Base-by-base conservation (phyloP, 2,329 filamentous ascomycete species). In the Fragosphaeria purpurea region DNA sequence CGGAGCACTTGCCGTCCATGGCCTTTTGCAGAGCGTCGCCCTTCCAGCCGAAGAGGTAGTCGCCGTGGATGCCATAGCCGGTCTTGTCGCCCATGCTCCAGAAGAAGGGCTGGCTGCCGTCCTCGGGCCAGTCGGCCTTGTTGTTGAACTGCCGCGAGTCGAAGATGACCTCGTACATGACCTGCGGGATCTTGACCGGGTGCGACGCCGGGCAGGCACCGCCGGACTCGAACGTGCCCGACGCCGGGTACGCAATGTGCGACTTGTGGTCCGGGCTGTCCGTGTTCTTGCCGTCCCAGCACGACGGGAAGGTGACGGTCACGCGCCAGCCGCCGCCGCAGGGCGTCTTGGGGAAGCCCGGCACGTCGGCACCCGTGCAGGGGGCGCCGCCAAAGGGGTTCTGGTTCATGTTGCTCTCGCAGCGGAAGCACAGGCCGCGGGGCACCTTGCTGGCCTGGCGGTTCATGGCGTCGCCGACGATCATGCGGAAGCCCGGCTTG, bases 281-380 rank as follows among this genome's bases (percentile, higher is more conserved):
- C 12, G 70, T 62, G 54, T 70, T 69, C 53, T 62, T 62, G 44
- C 70, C 70, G 50, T 72, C 67, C 69, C 70, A 72, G 62, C 70
- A 72, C 22, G 51, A 53, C 13, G 65, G 65, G 57, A 71, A 71
- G 42, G 68, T 65, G 44, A 70, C 61, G 12, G 68, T 66, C 2
- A 67, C 65, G 61, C 70, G 67, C 51, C 70, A 70, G 32, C 69
- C 68, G 9, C 65, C 65, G 10, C 61, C 59, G 50, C 69, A 71
- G 6, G 59, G 61, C 42, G 60, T 56, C 2, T 59, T 51, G 44
- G 67, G 68, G 59, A 71, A 68, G 46, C 64, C 61, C 35, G 65
- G 59, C 5, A 65, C 64, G 55, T 71, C 68, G 35, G 54, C 38
- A n/a, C 59, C 59, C 11, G 59, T 56, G 55, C 59, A 60, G 46